Evolutionary conservation across 208 protist species (phyloP), one percentile per base, ranked within the genome.

Genomic region (Crithidia expoeki): DNA sequence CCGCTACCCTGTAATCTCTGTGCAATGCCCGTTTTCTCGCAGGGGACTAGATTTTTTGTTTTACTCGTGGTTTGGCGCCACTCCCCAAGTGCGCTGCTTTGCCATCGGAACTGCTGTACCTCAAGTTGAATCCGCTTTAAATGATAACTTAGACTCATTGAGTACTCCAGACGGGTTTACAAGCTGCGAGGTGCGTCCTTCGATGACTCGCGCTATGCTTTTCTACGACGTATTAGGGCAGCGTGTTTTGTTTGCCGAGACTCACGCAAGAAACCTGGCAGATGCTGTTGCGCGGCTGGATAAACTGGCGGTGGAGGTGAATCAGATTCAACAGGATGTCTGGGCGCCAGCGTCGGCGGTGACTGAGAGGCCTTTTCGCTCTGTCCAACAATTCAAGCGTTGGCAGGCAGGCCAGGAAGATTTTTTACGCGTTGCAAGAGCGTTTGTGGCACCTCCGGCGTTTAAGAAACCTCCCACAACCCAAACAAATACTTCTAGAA

Each of bases 171-270:
- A 67, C 21, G 68, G 62, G 42, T 42, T 40, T 44, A 62, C 61
- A 21, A 23, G n/a, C 23, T 28, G n/a, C 6, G 51, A 65, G 17
- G 44, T 79, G 3, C 68, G 68, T 33, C 30, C 68, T 25, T 72
- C 64, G 30, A 92, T 92, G 72, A 63, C 79, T 28, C 88, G 88
- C 28, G 88, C 88, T 0, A 90, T 93, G 85, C 69, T 93, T 2
- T 87, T 93, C 23, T 90, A 93, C 69, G 88, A 93, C 52, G 42
- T 93, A 32, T 73, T 81, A 4, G 88, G 88, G 1, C 84, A 90
- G 59, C 76, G 88, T 32, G 82, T 93, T 3, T 65, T 93, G n/a
- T 93, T 93, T 58, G 88, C 82, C 0, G 88, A 93, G 58, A 93
- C 88, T 10, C 85, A 93, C 53, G 81, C 71, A 21, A 4, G 32